Evolutionary conservation across 495 filamentous ascomycete genomes (phyloP).

Genomic region (Lineolata rhizophorae): DNA sequence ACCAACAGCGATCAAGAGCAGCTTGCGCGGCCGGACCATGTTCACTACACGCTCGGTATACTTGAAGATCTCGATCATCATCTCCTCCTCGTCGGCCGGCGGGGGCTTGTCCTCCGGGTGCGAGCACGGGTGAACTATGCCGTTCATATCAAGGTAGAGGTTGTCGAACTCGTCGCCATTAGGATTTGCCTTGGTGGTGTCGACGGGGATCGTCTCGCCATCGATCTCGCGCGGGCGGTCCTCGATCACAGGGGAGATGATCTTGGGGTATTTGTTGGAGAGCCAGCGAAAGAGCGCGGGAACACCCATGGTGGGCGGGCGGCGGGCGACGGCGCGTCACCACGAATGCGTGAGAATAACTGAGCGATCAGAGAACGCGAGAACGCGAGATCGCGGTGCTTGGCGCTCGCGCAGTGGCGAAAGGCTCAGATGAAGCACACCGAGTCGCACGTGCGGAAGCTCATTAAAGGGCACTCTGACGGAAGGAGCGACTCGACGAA

Average conservation of each 20-base stretch:
- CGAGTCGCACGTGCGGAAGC: too few species aligned
- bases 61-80: conserved; percentile 96
- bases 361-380: conserved; percentile 1
- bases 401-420: background rate
- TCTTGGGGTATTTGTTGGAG: conserved; percentile 89
- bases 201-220: conserved; percentile 63
- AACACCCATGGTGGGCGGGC: conserved; percentile 59
- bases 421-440: too few species aligned
- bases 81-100: conserved; percentile 86
- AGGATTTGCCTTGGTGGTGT: conserved; percentile 66
- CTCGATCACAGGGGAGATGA: conserved; percentile 76
- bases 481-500: too few species aligned
- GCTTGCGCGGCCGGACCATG: conserved; percentile 87
- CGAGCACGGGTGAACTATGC: conserved; percentile 96
- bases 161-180: conserved; percentile 98
- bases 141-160: conserved; percentile 98
- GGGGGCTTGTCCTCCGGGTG: conserved; percentile 87
- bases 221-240: conserved; percentile 57
- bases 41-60: conserved; percentile 97
- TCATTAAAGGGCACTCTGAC: too few species aligned
- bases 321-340: conserved; percentile 2
- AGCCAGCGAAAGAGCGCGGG: conserved; percentile 88
- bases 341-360: too few species aligned
- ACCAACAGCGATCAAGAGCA: conserved; percentile 96
- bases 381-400: background rate